phyloP scores from a whole-genome alignment of 768 basidiomycete genomes.

The Auricularia cornea region DNA sequence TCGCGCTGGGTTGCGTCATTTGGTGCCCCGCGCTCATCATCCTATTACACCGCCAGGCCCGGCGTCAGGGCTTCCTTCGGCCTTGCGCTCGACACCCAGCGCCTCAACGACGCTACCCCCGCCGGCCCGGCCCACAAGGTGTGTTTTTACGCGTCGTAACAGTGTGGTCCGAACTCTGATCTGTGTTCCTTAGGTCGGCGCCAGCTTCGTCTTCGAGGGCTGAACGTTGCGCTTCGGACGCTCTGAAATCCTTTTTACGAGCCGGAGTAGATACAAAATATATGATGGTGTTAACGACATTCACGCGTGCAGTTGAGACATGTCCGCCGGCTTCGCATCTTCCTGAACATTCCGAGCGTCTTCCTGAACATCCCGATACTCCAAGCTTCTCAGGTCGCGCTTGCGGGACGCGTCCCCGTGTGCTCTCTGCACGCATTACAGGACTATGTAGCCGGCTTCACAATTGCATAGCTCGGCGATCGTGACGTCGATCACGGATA shows the following conservation, averaged over 20 bases:
- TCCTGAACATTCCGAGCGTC: too few species aligned
- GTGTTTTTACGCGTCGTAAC: too few species aligned
- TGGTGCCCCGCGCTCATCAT: background rate
- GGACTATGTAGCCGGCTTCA: too few species aligned
- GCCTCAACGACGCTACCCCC: conserved; percentile 59
- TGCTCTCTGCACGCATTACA: too few species aligned
- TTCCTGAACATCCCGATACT: too few species aligned
- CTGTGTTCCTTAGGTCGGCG: conserved; percentile 57
- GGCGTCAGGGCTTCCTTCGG: conserved; percentile 92
- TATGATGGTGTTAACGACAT: background rate
- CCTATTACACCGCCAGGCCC: conserved; percentile 35
- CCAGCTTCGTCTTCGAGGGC: conserved; percentile 62
- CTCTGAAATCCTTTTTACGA: background rate
- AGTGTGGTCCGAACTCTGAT: too few species aligned
- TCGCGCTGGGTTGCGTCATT: conserved; percentile 13
- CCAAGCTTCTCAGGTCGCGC: too few species aligned
- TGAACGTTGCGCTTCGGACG: conserved; percentile 9
- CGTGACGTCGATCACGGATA: too few species aligned
- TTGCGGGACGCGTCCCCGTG: too few species aligned
- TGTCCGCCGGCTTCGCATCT: too few species aligned
- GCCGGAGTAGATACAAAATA: conserved; percentile 1
- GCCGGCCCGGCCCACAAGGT: conserved; percentile 67
- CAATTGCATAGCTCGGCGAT: too few species aligned
- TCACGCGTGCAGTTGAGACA: background rate
- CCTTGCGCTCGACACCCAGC: conserved; percentile 90